A percentile compares a stretch with the other conserved stretches of the same genome.
Evolutionary conservation across 148 eudicot genomes (phyloP).

Genomic region (Selenicereus undatus): DNA sequence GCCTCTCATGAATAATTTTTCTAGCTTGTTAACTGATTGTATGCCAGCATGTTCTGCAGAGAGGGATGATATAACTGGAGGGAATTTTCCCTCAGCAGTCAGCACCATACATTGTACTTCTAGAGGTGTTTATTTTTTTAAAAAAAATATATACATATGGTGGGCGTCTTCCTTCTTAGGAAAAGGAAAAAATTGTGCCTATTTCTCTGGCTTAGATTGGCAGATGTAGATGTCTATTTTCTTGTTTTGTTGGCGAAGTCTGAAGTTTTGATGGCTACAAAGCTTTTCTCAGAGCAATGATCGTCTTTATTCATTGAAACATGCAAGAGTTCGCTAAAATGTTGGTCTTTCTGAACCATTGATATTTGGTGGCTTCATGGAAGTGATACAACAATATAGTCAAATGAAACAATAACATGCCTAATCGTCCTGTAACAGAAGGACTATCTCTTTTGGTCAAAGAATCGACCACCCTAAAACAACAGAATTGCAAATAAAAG

Average conservation of each 20-base stretch:
- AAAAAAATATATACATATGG: too few relatives aligned
- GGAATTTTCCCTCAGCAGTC: slow-evolving; percentile 13
- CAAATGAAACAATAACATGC: too few relatives aligned
- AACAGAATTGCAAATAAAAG: too few relatives aligned
- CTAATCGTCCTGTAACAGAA: too few relatives aligned
- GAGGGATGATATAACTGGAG: neutral
- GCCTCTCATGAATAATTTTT: slow-evolving; percentile 7
- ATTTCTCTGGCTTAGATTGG: neutral
- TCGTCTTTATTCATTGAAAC: neutral
- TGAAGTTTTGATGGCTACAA: neutral
- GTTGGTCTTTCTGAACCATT: too few relatives aligned
- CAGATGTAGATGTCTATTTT: neutral
- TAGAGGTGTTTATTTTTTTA: neutral
- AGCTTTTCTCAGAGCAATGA: neutral
- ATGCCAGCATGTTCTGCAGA: neutral
- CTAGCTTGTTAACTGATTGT: slow-evolving; percentile 6
- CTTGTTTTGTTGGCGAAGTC: neutral
- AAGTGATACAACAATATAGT: too few relatives aligned
- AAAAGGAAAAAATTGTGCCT: neutral
- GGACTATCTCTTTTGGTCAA: too few relatives aligned
- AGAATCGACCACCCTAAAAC: too few relatives aligned
- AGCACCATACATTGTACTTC: neutral
- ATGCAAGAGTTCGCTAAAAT: too few relatives aligned
- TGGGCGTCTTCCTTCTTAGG: neutral
- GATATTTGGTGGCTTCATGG: too few relatives aligned